Conservation (phyloP, 2,329 filamentous ascomycete genomes). For the Myotisia sp. region DNA sequence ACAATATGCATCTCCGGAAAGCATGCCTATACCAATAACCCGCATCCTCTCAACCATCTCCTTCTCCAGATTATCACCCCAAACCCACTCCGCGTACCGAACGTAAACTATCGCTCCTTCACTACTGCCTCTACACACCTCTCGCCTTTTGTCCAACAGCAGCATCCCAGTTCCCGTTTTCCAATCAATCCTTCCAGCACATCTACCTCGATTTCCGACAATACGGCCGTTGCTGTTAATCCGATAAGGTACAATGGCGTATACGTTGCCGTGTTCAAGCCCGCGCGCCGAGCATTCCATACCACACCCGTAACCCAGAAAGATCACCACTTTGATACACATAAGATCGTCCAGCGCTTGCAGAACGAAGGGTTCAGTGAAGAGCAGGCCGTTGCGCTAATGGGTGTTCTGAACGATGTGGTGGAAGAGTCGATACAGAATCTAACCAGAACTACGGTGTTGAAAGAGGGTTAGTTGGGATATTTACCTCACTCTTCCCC, state of each 20-base stretch:
- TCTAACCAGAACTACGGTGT: constrained; percentile 91
- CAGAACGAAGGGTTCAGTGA: constrained; percentile 89
- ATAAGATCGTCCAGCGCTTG: constrained; percentile 88
- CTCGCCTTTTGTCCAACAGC: neutral
- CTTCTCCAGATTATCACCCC: neutral
- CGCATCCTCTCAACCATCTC: neutral
- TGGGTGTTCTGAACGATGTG: constrained; percentile 91
- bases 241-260: constrained; percentile 35
- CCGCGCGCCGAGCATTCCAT: constrained; percentile 37
- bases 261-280: constrained; percentile 32
- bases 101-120: neutral
- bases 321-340: constrained; percentile 94
- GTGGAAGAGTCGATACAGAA: constrained; percentile 98
- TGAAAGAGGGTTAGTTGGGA: constrained; percentile 79
- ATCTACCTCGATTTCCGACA: neutral
- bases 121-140: neutral
- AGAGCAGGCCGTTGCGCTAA: constrained; percentile 92
- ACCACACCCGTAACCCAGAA: constrained; percentile 46
- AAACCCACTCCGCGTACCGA: constrained; percentile 1
- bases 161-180: neutral
- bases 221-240: too few species aligned
- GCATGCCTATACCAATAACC: too few species aligned
- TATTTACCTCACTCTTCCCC: too few species aligned
- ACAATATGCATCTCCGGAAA: too few species aligned
- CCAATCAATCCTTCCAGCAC: neutral